Conservation (phyloP, 345 rosid genomes). For the Boechera retrofracta region DNA sequence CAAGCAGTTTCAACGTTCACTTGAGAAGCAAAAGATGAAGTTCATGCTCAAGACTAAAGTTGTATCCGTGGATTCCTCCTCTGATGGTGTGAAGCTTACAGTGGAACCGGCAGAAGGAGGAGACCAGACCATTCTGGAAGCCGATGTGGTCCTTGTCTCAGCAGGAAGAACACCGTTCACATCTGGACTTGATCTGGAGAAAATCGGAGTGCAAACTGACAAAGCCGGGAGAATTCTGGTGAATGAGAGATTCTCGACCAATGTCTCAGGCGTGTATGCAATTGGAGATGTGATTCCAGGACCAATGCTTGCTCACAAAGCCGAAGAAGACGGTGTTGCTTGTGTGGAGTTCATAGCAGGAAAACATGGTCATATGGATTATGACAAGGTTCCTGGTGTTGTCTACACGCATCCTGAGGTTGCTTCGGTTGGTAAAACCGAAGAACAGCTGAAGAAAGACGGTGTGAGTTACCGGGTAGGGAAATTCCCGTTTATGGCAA, state of each 20-base stretch:
- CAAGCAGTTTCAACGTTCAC: constrained; percentile 77
- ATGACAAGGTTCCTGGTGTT: constrained; percentile 88
- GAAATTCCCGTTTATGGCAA: constrained; percentile 87
- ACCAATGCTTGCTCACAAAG: constrained; percentile 99
- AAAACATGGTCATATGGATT: constrained; percentile 91
- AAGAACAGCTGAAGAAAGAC: constrained; percentile 74
- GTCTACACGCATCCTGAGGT: constrained; percentile 93
- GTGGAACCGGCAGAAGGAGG: constrained; percentile 93
- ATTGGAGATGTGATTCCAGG: constrained; percentile 99
- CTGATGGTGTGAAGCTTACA: constrained; percentile 72
- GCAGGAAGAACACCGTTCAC: constrained; percentile 94
- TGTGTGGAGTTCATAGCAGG: constrained; percentile 99
- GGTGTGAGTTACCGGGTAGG: constrained; percentile 75
- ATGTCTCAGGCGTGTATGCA: constrained; percentile 83
- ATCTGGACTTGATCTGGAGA: constrained; percentile 87
- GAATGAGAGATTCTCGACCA: constrained; percentile 75
- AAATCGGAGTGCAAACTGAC: constrained; percentile 77
- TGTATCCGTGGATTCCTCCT: constrained; percentile 63
- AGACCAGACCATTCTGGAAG: constrained; percentile 69
- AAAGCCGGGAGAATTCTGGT: constrained; percentile 77
- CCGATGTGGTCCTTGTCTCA: constrained; percentile 91
- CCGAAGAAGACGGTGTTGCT: constrained; percentile 98
- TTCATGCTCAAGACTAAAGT: constrained; percentile 94
- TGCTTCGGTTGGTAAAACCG: constrained; percentile 91
- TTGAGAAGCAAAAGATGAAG: constrained; percentile 93